phyloP scores from a whole-genome alignment of 2,329 filamentous ascomycete genomes.

The Xylariaceae sp. region DNA sequence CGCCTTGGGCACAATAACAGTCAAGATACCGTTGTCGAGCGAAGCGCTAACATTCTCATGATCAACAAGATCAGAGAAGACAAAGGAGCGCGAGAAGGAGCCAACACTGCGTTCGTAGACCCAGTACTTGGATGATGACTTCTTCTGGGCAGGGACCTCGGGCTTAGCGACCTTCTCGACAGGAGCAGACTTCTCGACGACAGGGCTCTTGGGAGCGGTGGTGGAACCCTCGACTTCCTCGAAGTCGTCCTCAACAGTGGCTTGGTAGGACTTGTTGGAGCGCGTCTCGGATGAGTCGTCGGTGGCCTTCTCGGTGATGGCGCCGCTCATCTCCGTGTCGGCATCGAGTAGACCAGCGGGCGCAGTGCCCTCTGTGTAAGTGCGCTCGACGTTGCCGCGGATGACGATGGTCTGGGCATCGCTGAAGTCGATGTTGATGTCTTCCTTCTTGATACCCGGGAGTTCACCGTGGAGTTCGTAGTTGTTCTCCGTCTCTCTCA shows the following conservation, averaged over 20 bases:
- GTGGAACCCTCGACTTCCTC: constrained; percentile 1
- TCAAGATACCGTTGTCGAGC: constrained; percentile 62
- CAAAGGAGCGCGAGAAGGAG: constrained; percentile 63
- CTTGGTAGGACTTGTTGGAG: constrained; percentile 44
- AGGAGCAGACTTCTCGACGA: not conserved
- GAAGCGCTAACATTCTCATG: constrained; percentile 55
- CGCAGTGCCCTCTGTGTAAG: constrained; percentile 52
- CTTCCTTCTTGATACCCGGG: constrained; percentile 66
- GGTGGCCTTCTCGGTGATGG: constrained; percentile 36
- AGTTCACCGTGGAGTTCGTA: constrained; percentile 81
- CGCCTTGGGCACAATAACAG: constrained; percentile 60
- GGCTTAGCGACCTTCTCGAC: constrained; percentile 32
- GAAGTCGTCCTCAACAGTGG: constrained; percentile 63
- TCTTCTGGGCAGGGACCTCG: constrained; percentile 20
- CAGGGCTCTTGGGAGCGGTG: constrained; percentile 2
- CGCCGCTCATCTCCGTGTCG: constrained; percentile 30
- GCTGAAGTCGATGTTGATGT: constrained; percentile 73
- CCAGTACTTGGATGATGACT: constrained; percentile 59
- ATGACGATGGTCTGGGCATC: constrained; percentile 69
- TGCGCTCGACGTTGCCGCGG: constrained; percentile 63
- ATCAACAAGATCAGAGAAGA: constrained; percentile 60
- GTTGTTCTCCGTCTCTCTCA: constrained; percentile 60
- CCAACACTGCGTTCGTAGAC: constrained; percentile 60
- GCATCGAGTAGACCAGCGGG: constrained; percentile 41
- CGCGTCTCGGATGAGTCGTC: constrained; percentile 19